Percentiles rank a stretch among this genome's conserved stretches.
phyloP scores from a whole-genome alignment of 176 grass and related monocot species.

The Aegilops sharonensis region DNA sequence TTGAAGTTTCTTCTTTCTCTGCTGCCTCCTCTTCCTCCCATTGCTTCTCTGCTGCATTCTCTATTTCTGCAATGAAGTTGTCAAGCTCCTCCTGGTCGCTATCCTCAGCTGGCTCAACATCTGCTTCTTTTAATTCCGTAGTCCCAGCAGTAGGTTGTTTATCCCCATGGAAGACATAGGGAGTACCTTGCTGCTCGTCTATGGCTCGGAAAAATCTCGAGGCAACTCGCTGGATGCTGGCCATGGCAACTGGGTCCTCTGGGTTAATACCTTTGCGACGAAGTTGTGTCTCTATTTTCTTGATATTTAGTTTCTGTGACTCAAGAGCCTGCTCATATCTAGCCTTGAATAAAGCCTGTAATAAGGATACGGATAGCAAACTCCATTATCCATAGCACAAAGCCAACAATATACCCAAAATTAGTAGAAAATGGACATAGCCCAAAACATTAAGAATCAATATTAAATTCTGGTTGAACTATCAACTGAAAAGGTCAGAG shows the following conservation, averaged over 20 bases:
- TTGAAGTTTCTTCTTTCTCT: conserved; percentile 68
- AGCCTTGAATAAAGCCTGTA: conserved; percentile 96
- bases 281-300: conserved; percentile 87
- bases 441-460: neutral
- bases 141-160: conserved; percentile 25
- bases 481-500: conserved; percentile 5
- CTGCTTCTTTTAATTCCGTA: conserved; percentile 38
- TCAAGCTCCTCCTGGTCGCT: conserved; percentile 98
- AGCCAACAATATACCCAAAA: conserved; percentile 31
- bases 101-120: conserved; percentile 62
- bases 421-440: conserved; percentile 9
- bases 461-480: neutral
- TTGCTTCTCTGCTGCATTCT: conserved; percentile 81
- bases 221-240: conserved; percentile 94
- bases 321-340: conserved; percentile 98
- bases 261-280: conserved; percentile 95
- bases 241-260: conserved; percentile 95
- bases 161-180: conserved; percentile 78
- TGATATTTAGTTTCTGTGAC: conserved; percentile 96
- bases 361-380: neutral
- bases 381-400: conserved; percentile 2
- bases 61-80: conserved; percentile 87
- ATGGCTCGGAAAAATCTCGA: conserved; percentile 90
- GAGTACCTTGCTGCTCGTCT: conserved; percentile 93
- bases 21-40: conserved; percentile 91